Base-by-base conservation (phyloP, 257 asterid genomes). In the Osmanthus fragrans region DNA sequence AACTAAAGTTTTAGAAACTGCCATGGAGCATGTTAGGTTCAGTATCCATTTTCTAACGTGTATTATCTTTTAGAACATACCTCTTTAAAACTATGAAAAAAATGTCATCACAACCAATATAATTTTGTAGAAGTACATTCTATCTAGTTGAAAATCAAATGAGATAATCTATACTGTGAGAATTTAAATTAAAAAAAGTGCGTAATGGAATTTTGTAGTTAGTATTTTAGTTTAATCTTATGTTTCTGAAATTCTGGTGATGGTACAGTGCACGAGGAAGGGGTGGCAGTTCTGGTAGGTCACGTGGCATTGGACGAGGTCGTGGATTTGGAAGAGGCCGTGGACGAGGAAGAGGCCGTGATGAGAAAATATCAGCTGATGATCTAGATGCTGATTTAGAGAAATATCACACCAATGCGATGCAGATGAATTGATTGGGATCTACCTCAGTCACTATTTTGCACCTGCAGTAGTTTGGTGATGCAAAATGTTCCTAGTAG, bases 321-420 rank as follows among this genome's bases (percentile, higher is more conserved):
- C 90, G 82, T 56, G 90, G 91, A 65, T 72, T 82, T 72, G 72
- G 88, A 80, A 64, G 82, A 40, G 87, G 87, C 69, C 88, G 85
- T 21, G 90, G 88, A 42, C 84, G 80, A 70, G 90, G 90, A 67
- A 80, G 93, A 78, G 88, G 84, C 37, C 90, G 78, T 56, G 85
- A 73, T 75, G 92, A 84, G 80, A 88, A 85, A 69, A 51, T 88
- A 84, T 91, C 94, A 54, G 91, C 92, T 10, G 92, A 91, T 63
- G 94, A 85, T 80, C 86, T 91, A 70, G 96, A 89, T 84, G 90
- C 94, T 79, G 94, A 91, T 63, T 77, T 91, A 82, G 94, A 89
- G 68, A 89, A 82, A 76, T 91, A 91, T 81, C 94, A 85, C 71
- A 82, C 87, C 39, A 84, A 77, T 77, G 86, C 97, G 37, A 91